Conservation (phyloP, 805 yeast species). For the Candida saitoana region DNA sequence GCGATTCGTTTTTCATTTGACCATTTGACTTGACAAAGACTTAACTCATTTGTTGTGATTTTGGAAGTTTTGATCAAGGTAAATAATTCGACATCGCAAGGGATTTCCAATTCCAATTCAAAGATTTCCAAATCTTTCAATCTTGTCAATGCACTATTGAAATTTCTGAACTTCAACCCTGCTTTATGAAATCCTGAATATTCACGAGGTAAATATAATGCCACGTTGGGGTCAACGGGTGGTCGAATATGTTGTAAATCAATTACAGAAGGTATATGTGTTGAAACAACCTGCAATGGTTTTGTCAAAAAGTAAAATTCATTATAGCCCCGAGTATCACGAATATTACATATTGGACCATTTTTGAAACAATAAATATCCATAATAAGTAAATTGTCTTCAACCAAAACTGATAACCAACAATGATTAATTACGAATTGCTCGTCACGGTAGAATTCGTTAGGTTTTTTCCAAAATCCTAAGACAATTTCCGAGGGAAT, state of each 20-base stretch:
- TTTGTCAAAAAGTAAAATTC: constrained; percentile 73
- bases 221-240: constrained; percentile 71
- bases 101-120: constrained; percentile 73
- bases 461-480: constrained; percentile 83
- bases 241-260: constrained; percentile 86
- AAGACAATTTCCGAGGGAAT: constrained; percentile 71
- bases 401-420: constrained; percentile 78
- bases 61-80: constrained; percentile 54
- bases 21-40: constrained; percentile 80
- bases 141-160: constrained; percentile 71
- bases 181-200: constrained; percentile 74
- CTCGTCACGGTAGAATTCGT: constrained; percentile 48
- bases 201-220: constrained; percentile 79
- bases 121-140: constrained; percentile 71
- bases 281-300: constrained; percentile 71
- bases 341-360: constrained; percentile 29
- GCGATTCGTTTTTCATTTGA: constrained; percentile 57
- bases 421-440: constrained; percentile 69
- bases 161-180: constrained; percentile 55
- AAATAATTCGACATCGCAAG: constrained; percentile 64
- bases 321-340: constrained; percentile 24
- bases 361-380: constrained; percentile 50
- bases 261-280: constrained; percentile 80
- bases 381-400: constrained; percentile 74
- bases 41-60: constrained; percentile 44